phyloP scores from a whole-genome alignment of 2,329 filamentous ascomycete genomes.

The Myriangium duriaei region DNA sequence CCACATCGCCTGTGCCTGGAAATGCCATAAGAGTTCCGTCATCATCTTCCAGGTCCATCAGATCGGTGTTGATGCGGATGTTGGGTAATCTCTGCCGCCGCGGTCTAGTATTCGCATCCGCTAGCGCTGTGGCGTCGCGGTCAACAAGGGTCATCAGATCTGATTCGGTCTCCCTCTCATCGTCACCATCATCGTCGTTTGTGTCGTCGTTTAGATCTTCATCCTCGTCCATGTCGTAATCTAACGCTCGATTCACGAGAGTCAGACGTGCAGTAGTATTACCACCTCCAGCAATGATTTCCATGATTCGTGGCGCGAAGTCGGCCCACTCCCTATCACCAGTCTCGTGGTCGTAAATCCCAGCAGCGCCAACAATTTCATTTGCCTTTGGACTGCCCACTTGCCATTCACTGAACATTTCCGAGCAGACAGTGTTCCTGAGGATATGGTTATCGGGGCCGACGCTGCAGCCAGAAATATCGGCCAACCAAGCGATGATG shows the following conservation, averaged over 20 bases:
- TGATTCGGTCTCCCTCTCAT: slow-evolving; percentile 20
- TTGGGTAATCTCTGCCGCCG: slow-evolving; percentile 1
- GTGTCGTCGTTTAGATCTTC: slow-evolving; percentile 32
- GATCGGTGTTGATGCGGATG: slow-evolving; percentile 21
- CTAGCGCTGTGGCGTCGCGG: slow-evolving; percentile 14
- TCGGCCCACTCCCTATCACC: slow-evolving; percentile 38
- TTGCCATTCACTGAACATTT: slow-evolving; percentile 78
- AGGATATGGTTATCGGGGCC: slow-evolving; percentile 69
- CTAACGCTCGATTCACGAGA: slow-evolving; percentile 8
- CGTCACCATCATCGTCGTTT: slow-evolving; percentile 31
- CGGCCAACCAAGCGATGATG: slow-evolving; percentile 89
- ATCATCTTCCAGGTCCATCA: slow-evolving; percentile 34
- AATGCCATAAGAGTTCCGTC: slow-evolving; percentile 25
- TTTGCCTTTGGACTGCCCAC: slow-evolving; percentile 75
- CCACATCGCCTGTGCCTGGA: slow-evolving; percentile 30
- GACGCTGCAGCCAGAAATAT: slow-evolving; percentile 81
- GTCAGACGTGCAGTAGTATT: slow-evolving; percentile 16
- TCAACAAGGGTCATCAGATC: slow-evolving; percentile 26
- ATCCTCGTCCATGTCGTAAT: slow-evolving; percentile 36
- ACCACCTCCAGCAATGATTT: slow-evolving; percentile 12
- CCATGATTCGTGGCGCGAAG: slow-evolving; percentile 2
- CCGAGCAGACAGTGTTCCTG: slow-evolving; percentile 73
- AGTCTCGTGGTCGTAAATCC: slow-evolving; percentile 68
- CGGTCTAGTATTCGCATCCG: too few relatives aligned
- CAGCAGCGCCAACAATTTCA: slow-evolving; percentile 60